Percentiles rank a stretch among this genome's conserved stretches.
These are phyloP conservation scores for Aspergillus costaricaensis DNA, from an alignment of 2,329 filamentous ascomycete species.

Conservation along the genomic window DNA sequence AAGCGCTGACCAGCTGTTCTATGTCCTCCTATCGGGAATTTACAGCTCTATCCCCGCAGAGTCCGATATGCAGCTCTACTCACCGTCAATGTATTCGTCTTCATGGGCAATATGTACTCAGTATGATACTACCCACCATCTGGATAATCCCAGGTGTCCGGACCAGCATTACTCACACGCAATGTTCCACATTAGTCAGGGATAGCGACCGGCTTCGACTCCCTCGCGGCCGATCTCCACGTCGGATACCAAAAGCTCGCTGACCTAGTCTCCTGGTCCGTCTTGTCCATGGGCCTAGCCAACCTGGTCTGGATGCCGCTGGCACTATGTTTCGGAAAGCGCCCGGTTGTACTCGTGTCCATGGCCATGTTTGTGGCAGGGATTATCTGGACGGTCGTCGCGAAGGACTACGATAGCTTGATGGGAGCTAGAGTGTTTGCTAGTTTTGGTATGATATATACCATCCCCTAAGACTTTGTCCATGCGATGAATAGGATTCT, in stretches of 20 bases:
- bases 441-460: slow-evolving; percentile 26
- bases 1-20: background rate
- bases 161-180: background rate
- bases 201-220: slow-evolving; percentile 27
- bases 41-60: slow-evolving; percentile 25
- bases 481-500: background rate
- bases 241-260: slow-evolving; percentile 20
- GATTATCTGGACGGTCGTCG: slow-evolving; percentile 36
- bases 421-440: slow-evolving; percentile 36
- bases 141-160: background rate
- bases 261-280: slow-evolving; percentile 26
- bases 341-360: slow-evolving; percentile 35
- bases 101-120: slow-evolving; percentile 34
- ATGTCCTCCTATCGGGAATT: background rate
- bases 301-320: slow-evolving; percentile 41
- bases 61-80: slow-evolving; percentile 29
- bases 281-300: slow-evolving; percentile 31
- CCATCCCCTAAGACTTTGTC: background rate
- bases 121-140: slow-evolving; percentile 9
- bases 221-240: slow-evolving; percentile 24
- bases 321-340: slow-evolving; percentile 42
- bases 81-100: slow-evolving; percentile 31
- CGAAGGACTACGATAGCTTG: slow-evolving; percentile 34
- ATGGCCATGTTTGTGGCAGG: slow-evolving; percentile 34
- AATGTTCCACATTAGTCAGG: slow-evolving; percentile 19